These are phyloP conservation scores for Fusarium sp. DNA, from an alignment of 2,329 filamentous ascomycete genomes.

Conservation along the genomic window DNA sequence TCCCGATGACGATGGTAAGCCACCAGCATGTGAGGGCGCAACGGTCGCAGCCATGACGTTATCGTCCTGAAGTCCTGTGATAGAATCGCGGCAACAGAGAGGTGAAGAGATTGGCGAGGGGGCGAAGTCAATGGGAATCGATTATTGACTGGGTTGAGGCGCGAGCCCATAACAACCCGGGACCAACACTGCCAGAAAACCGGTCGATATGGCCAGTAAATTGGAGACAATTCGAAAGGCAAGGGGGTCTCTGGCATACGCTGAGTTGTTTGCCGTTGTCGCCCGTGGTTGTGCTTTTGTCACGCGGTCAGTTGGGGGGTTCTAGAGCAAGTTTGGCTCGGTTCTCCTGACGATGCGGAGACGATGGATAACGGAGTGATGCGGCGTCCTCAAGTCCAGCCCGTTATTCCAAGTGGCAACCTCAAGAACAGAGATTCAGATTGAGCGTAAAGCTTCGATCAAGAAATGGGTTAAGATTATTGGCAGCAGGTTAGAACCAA, in stretches of 20 bases:
- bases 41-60: conserved; percentile 46
- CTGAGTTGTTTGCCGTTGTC: conserved; percentile 1
- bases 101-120: neutral
- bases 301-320: conserved; percentile 27
- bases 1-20: conserved; percentile 39
- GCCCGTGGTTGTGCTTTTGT: conserved; percentile 18
- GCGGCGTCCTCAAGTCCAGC: neutral
- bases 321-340: conserved; percentile 27
- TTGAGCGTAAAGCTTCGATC: neutral
- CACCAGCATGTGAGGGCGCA: conserved; percentile 44
- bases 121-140: conserved; percentile 6
- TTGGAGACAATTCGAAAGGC: neutral
- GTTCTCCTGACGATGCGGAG: conserved; percentile 26
- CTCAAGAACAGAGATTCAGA: neutral
- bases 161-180: conserved; percentile 24
- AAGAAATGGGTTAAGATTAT: neutral
- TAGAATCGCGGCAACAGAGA: neutral
- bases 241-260: neutral
- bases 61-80: neutral
- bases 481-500: neutral
- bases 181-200: conserved; percentile 5
- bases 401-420: neutral
- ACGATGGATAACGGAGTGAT: conserved; percentile 2
- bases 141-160: conserved; percentile 22
- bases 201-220: neutral